Evolutionary conservation across 306 rosid species (phyloP).

Genomic region (Rubus idaeus): DNA sequence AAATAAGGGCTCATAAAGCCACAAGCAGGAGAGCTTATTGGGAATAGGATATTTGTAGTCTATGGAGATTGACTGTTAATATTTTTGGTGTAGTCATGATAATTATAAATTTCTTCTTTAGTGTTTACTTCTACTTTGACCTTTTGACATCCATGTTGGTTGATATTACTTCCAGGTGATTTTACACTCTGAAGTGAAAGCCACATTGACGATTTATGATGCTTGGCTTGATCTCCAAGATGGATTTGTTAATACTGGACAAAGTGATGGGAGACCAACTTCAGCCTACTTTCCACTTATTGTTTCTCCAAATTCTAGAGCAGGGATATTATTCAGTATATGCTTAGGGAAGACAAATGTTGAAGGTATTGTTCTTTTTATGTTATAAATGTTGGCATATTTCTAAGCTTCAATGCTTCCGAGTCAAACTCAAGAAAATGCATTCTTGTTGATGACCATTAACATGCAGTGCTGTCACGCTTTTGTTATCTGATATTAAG

Average conservation of each 20-base stretch:
- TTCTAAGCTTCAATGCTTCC: slow-evolving; percentile 6
- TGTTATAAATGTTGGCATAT: slow-evolving; percentile 5
- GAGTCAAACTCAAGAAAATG: background rate
- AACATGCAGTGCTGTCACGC: background rate
- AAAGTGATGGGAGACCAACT: slow-evolving; percentile 67
- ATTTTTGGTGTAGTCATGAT: slow-evolving; percentile 10
- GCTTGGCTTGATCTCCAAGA: slow-evolving; percentile 99
- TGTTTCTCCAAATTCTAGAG: slow-evolving; percentile 81
- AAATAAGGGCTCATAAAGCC: background rate
- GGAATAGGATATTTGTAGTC: slow-evolving; percentile 10
- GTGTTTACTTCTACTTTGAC: slow-evolving; percentile 22
- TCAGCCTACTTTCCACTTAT: slow-evolving; percentile 80
- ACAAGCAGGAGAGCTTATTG: slow-evolving; percentile 12
- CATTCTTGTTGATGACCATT: background rate
- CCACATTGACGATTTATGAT: slow-evolving; percentile 72
- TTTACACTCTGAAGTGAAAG: slow-evolving; percentile 92
- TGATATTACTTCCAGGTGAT: slow-evolving; percentile 64
- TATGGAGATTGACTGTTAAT: background rate
- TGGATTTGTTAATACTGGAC: slow-evolving; percentile 78
- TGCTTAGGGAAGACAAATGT: slow-evolving; percentile 58
- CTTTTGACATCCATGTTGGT: slow-evolving; percentile 28
- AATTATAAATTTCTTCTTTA: slow-evolving; percentile 13
- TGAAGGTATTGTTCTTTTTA: slow-evolving; percentile 55
- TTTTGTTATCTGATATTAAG: background rate
- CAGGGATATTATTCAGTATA: slow-evolving; percentile 84